phyloP scores from a whole-genome alignment of 2,329 filamentous ascomycete species.

The Chrysosporium queenslandicum region DNA sequence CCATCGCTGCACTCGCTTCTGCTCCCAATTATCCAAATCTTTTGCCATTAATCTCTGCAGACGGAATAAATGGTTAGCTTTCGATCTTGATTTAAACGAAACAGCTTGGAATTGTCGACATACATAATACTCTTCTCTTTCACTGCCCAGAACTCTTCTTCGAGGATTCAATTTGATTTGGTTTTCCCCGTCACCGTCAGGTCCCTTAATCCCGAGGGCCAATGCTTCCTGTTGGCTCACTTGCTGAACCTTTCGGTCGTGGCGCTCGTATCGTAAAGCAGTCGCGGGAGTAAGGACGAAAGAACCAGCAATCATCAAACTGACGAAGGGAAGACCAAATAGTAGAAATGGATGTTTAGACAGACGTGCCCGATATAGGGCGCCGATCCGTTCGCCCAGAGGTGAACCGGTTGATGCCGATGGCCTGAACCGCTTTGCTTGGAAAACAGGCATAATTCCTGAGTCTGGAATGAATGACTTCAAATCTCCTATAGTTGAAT shows the following conservation, averaged over 20 bases:
- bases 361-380: constrained; percentile 65
- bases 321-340: constrained; percentile 87
- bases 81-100: not conserved
- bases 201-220: constrained; percentile 57
- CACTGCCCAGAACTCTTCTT: constrained; percentile 34
- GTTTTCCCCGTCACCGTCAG: constrained; percentile 65
- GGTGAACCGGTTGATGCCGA: constrained; percentile 39
- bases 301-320: constrained; percentile 79
- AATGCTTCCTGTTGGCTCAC: constrained; percentile 78
- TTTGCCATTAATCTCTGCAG: constrained; percentile 66
- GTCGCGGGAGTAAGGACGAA: constrained; percentile 93
- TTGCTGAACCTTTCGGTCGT: constrained; percentile 81
- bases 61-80: not conserved
- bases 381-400: constrained; percentile 58
- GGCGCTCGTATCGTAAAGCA: constrained; percentile 82
- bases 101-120: constrained; percentile 16
- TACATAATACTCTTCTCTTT: constrained; percentile 42
- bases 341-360: constrained; percentile 75
- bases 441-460: constrained; percentile 53
- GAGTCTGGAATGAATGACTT: not conserved
- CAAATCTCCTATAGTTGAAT: too few relatives aligned
- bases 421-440: constrained; percentile 59
- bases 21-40: constrained; percentile 92
- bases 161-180: constrained; percentile 50
- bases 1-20: constrained; percentile 82